phyloP scores from a whole-genome alignment of 2,329 filamentous ascomycete genomes.

The Fusarium sp. region DNA sequence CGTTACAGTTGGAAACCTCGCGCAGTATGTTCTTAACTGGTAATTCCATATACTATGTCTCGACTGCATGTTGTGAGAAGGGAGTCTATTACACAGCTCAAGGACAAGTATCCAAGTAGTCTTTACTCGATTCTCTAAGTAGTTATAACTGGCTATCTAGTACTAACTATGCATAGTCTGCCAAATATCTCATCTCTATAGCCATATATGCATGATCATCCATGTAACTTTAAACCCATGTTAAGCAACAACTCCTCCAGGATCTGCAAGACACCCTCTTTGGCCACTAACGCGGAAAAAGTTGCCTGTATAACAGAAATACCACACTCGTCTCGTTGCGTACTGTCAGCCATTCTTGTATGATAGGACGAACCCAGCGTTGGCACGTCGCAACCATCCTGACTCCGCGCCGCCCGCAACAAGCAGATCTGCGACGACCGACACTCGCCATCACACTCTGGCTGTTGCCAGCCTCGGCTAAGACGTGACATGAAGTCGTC shows the following conservation, averaged over 20 bases:
- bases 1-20: too few species aligned
- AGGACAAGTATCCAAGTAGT: neutral
- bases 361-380: constrained; percentile 56
- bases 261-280: constrained; percentile 46
- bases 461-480: constrained; percentile 61
- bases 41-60: too few species aligned
- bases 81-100: too few species aligned
- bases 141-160: neutral
- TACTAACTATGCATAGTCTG: neutral
- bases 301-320: constrained; percentile 49
- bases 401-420: constrained; percentile 65
- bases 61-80: too few species aligned
- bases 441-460: constrained; percentile 61
- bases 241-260: constrained; percentile 38
- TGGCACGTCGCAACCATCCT: constrained; percentile 66
- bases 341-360: constrained; percentile 42
- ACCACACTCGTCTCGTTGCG: constrained; percentile 52
- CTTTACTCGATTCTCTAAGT: too few species aligned
- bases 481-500: constrained; percentile 64
- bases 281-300: constrained; percentile 47
- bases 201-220: neutral
- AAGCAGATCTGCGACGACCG: constrained; percentile 65
- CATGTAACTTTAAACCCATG: constrained; percentile 21
- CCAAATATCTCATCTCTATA: neutral
- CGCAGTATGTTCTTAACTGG: too few species aligned